Evolutionary conservation across 352 stramenopile species (phyloP).

Genomic region (Pythium folliculosum): DNA sequence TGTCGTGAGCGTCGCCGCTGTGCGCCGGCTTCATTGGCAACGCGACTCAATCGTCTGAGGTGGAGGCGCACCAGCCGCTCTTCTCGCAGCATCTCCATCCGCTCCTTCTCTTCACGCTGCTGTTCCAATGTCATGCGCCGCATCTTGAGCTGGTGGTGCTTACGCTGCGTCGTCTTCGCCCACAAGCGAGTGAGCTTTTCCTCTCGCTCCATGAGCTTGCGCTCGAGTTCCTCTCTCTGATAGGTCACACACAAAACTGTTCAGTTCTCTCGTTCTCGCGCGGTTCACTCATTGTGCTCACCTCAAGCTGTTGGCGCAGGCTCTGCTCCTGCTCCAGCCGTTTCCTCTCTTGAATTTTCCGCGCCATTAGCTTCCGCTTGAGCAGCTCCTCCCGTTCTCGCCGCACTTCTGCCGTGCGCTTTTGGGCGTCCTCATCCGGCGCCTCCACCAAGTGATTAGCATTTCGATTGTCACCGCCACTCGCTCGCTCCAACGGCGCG

Average conservation of each 20-base stretch:
- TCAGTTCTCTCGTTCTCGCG: neutral
- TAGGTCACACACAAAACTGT: neutral
- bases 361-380: slow-evolving; percentile 12
- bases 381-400: slow-evolving; percentile 10
- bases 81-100: slow-evolving; percentile 68
- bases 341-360: slow-evolving; percentile 14
- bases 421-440: neutral
- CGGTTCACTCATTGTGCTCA: slow-evolving; percentile 15
- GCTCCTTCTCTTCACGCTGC: slow-evolving; percentile 67
- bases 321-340: slow-evolving; percentile 7
- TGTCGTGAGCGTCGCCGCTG: neutral
- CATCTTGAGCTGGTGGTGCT: slow-evolving; percentile 41
- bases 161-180: slow-evolving; percentile 57
- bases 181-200: slow-evolving; percentile 61
- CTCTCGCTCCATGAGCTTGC: slow-evolving; percentile 71
- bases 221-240: slow-evolving; percentile 58
- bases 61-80: slow-evolving; percentile 58
- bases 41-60: slow-evolving; percentile 40
- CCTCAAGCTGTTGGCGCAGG: slow-evolving; percentile 16
- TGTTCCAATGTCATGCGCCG: slow-evolving; percentile 46
- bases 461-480: neutral
- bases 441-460: neutral
- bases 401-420: neutral
- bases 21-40: neutral
- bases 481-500: slow-evolving; percentile 8